These are phyloP conservation scores for Hypoxylon lenormandii DNA, from an alignment of 495 filamentous ascomycete species.

Conservation along the genomic window DNA sequence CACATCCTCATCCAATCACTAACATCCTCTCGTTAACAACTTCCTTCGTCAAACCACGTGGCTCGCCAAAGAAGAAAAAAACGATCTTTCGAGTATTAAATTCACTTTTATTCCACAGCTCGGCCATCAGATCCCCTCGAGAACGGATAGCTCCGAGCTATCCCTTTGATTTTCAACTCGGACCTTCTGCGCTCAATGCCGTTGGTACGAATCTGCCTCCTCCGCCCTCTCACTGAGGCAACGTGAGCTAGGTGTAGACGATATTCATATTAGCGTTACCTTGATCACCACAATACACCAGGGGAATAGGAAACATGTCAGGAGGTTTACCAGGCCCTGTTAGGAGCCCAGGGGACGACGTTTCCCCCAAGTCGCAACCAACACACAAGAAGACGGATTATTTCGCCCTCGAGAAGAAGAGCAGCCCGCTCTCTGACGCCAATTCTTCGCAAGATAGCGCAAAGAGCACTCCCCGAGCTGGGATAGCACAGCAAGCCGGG, in stretches of 20 bases:
- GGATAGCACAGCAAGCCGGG: slow-evolving; percentile 23
- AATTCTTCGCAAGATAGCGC: slow-evolving; percentile 24
- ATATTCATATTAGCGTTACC: slow-evolving; percentile 32
- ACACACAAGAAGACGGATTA: slow-evolving; percentile 52
- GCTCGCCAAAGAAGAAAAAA: slow-evolving; percentile 28
- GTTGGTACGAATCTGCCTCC: slow-evolving; percentile 57
- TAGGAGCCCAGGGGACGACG: slow-evolving; percentile 56
- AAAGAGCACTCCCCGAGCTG: slow-evolving; percentile 32
- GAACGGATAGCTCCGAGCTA: slow-evolving; percentile 43
- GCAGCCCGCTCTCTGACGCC: slow-evolving; percentile 24
- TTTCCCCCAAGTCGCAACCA: slow-evolving; percentile 56
- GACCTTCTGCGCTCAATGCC: slow-evolving; percentile 54
- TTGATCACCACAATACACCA: slow-evolving; percentile 10
- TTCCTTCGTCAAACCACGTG: slow-evolving; percentile 41
- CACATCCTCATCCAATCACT: slow-evolving; percentile 30
- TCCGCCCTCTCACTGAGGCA: slow-evolving; percentile 62
- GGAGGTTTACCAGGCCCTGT: slow-evolving; percentile 39
- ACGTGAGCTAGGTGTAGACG: slow-evolving; percentile 57
- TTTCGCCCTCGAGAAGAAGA: slow-evolving; percentile 51
- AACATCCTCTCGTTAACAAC: slow-evolving; percentile 26
- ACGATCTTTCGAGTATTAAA: slow-evolving; percentile 31
- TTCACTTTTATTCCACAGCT: slow-evolving; percentile 16
- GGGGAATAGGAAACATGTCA: slow-evolving; percentile 47
- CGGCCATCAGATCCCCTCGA: slow-evolving; percentile 37
- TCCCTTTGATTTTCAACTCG: slow-evolving; percentile 39